Percentiles rank a stretch among this genome's conserved stretches.
Evolutionary conservation across 306 rosid species (phyloP).

Genomic region (Glycine soja): DNA sequence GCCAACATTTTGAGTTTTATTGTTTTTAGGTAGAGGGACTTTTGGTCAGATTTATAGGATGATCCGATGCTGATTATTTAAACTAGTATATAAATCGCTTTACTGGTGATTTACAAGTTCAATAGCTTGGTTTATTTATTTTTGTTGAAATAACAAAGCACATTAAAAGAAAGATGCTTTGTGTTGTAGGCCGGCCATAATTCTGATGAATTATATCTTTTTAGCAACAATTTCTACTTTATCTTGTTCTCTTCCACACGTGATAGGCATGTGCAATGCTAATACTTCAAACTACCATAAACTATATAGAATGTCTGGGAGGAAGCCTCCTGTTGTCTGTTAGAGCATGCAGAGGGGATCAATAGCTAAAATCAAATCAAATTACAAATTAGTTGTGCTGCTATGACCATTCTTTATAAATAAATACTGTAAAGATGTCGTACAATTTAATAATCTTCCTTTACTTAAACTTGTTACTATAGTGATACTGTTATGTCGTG

Average conservation of each 20-base stretch:
- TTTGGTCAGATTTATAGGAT: background rate
- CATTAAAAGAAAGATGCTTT: background rate
- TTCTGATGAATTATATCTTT: background rate
- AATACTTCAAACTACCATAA: background rate
- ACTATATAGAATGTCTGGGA: background rate
- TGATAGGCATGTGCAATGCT: background rate
- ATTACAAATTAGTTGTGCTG: background rate
- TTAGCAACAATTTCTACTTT: too few relatives aligned
- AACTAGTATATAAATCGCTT: background rate
- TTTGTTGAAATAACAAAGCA: background rate
- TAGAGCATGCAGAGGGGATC: background rate
- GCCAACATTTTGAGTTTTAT: background rate
- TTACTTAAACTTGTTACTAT: background rate
- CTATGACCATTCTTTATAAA: background rate
- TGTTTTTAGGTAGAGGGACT: background rate
- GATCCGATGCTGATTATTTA: background rate
- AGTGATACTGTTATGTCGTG: background rate
- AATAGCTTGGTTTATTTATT: background rate
- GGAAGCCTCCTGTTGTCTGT: background rate
- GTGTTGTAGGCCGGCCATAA: background rate
- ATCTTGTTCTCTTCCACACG: too few relatives aligned
- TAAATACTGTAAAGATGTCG: background rate
- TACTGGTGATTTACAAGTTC: background rate
- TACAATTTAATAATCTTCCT: background rate
- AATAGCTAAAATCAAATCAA: background rate